These are phyloP conservation scores for Kewa caespitosa DNA, from an alignment of 179 eudicot species.

Conservation along the genomic window DNA sequence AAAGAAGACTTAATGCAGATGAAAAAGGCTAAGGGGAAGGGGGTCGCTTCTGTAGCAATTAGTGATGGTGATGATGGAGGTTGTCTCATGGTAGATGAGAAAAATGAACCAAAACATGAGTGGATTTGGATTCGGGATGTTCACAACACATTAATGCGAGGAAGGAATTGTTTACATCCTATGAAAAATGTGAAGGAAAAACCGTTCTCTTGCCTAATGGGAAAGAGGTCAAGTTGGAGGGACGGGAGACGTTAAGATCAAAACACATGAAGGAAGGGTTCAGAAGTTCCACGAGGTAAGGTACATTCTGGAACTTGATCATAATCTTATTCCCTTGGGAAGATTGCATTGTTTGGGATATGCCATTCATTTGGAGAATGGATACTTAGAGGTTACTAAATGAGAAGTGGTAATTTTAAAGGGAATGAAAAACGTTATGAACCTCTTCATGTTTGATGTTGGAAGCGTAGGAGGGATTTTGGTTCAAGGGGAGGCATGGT, in stretches of 20 bases:
- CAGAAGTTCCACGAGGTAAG: background rate
- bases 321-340: background rate
- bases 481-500: no score
- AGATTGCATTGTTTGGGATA: background rate
- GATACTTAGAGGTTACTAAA: background rate
- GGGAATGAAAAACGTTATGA: no score
- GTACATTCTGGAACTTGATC: background rate
- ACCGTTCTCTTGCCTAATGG: background rate
- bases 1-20: background rate
- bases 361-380: background rate
- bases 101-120: background rate
- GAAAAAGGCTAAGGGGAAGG: background rate
- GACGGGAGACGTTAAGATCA: conserved; percentile 1
- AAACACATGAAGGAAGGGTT: conserved; percentile 4
- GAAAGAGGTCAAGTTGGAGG: background rate
- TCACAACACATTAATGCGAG: background rate
- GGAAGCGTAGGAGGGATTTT: no score
- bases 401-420: background rate
- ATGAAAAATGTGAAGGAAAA: background rate
- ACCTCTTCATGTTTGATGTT: no score
- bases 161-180: background rate
- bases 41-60: background rate
- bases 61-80: background rate
- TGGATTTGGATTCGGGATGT: conserved; percentile 1
- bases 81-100: background rate